Evolutionary conservation across 2,329 filamentous ascomycete species (phyloP).

Genomic region (Colletotrichum aenigma): DNA sequence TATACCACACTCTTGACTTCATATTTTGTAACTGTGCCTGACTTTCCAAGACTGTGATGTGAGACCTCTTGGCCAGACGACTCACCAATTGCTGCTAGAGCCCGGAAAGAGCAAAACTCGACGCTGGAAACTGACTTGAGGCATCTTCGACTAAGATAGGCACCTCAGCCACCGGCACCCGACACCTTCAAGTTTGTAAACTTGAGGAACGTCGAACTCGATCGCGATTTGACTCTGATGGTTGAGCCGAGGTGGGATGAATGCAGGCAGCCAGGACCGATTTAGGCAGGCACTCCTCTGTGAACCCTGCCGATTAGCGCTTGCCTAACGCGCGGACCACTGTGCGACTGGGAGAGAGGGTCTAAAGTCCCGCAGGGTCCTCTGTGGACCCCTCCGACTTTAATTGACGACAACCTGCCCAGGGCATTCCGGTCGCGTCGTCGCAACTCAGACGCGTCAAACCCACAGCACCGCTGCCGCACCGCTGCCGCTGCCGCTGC

Average conservation of each 20-base stretch:
- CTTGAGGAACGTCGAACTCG: not conserved
- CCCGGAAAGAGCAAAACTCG: not conserved
- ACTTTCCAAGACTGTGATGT: not conserved
- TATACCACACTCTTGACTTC: not conserved
- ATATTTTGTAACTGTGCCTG: not conserved
- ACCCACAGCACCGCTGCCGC: not conserved
- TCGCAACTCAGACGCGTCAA: constrained; percentile 8
- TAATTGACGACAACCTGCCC: not conserved
- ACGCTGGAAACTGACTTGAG: not conserved
- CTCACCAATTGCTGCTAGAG: not conserved
- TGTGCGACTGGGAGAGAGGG: not conserved
- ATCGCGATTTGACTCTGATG: not conserved
- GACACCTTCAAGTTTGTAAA: not conserved
- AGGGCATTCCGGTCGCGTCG: constrained; percentile 7
- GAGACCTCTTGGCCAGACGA: not conserved
- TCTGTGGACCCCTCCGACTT: not conserved
- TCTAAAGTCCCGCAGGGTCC: not conserved
- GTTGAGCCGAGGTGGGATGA: not conserved
- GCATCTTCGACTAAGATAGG: not conserved
- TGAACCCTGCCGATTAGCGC: not conserved
- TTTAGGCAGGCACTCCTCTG: not conserved
- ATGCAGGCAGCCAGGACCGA: not conserved
- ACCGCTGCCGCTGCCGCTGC: not conserved
- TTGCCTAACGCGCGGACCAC: not conserved
- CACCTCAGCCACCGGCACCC: not conserved